Base-by-base conservation (phyloP, 306 rosid species). In the Canavalia gladiata region DNA sequence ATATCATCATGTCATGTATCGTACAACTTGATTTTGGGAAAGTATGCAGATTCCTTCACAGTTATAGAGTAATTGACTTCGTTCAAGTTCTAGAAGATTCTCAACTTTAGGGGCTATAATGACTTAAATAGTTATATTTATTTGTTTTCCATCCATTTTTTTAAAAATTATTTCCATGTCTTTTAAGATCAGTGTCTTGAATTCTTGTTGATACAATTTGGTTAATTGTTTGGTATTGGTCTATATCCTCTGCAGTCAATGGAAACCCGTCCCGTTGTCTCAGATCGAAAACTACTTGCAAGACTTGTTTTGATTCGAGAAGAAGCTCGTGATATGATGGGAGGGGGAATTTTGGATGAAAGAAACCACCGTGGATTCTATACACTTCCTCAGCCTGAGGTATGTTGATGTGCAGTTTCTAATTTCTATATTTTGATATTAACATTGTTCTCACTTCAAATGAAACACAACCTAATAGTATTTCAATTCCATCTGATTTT, bases 261-360 rank as follows among this genome's bases (percentile, higher is more conserved):
- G 99, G 99, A 95, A 88, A 91, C 91, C 83, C 93, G 98, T 41
- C 94, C 97, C 31, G 85, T 87, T 79, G 92, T 95, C 67, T 97
- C 98, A 1, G 98, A 95, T 82, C 89, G 97, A 52, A 95, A 87
- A 86, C 88, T 93, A 66, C 99, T 93, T 64, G 97, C 99, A 64
- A 91, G 98, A 83, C 99, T 95, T 83, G 99, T 93, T 93, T 90
- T 95, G 81, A 90, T 95, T 46, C 90, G 99, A 86, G 99, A 95
- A 90, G 98, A 95, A 90, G 92, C 99, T 70, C 94, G 96, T 50
- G 87, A 93, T 86, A 93, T 93, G 97, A 95, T 95, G 99, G 97
- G 99, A 81, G 99, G 97, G 68, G 98, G 97, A 46, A 81, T 95
- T 82, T 80, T 93, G 87, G 99, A 93, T 71, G 94, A 91, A 85